Conservation (phyloP, 2,329 filamentous ascomycete species). For the Nothophoma quercina region DNA sequence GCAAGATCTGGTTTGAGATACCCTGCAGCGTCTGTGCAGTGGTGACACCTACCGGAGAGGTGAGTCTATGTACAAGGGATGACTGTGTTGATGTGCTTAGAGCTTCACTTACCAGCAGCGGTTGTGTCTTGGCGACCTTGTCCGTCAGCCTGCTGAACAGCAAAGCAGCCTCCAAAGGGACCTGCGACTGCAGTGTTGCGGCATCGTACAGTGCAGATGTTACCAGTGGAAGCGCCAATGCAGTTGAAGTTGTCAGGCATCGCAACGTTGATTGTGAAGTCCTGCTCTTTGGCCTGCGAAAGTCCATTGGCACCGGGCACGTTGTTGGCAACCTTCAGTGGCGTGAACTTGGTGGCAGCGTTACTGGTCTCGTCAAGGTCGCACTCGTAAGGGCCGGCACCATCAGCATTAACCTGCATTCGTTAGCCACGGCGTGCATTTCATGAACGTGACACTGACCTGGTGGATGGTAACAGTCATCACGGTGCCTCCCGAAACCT, state of each 20-base stretch:
- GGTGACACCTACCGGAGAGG: conserved; percentile 47
- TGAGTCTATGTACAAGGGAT: conserved; percentile 32
- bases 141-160: conserved; percentile 63
- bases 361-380: conserved; percentile 67
- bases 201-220: conserved; percentile 70
- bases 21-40: conserved; percentile 57
- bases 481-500: conserved; percentile 34
- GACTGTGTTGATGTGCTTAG: conserved; percentile 5
- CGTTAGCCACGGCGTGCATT: background rate
- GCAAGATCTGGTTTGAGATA: conserved; percentile 58
- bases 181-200: conserved; percentile 67
- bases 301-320: conserved; percentile 66
- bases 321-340: conserved; percentile 65
- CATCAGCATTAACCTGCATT: conserved; percentile 66
- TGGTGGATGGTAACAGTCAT: conserved; percentile 56
- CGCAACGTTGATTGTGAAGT: conserved; percentile 66
- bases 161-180: conserved; percentile 69
- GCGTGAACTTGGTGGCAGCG: conserved; percentile 55
- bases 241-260: conserved; percentile 65
- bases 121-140: conserved; percentile 33
- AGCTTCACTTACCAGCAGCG: conserved; percentile 37
- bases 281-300: conserved; percentile 62
- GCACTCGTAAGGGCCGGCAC: conserved; percentile 70
- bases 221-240: conserved; percentile 61
- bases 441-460: conserved; percentile 21